Base-by-base conservation (phyloP, 2,329 filamentous ascomycete species). In the Aspergillus viridinutans region DNA sequence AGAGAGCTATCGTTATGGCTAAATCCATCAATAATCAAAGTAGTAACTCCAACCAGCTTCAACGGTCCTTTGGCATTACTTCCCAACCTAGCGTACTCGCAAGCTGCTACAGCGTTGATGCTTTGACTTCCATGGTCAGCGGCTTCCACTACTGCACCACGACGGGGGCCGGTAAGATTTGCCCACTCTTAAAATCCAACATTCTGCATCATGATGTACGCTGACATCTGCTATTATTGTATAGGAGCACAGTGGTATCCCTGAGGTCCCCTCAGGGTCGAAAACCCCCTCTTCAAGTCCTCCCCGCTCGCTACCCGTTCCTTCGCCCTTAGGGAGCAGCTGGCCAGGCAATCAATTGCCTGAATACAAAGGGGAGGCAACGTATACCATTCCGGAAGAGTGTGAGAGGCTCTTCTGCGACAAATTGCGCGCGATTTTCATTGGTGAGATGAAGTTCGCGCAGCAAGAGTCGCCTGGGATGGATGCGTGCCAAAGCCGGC, bases 401-500 rank as follows among this genome's bases (percentile, higher is more conserved):
- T 96, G 92, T 96, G 92, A 96, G 92, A 97, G 92, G 84, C 93
- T 96, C 88, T 96, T 96, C 86, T 96, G 92, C 81, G 91, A 93
- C 88, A 88, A 87, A 84, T 90, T 96, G 87, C 89, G 85, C 81
- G 81, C 87, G 81, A 89, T 90, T 82, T 96, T 97, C 86, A 90
- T 89, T 84, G 92, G 90, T 96, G 92, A 95, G 91, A 87, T 88
- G 89, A 87, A 86, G 80, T 77, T 80, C 83, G 84, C 79, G 76
- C 79, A 80, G 81, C 83, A 86, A 85, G 88, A 85, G 88, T 93
- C 90, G 85, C 85, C 89, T 85, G 88, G 89, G 84, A 86, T 89
- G 86, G 87, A 85, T 93, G 85, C 87, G 86, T 79, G 74, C 62
- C 64, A 68, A 65, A 63, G 58, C 55, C 64, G 64, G 62, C 69